phyloP scores from a whole-genome alignment of 2,329 filamentous ascomycete species.

The Calonectria henricotiae region DNA sequence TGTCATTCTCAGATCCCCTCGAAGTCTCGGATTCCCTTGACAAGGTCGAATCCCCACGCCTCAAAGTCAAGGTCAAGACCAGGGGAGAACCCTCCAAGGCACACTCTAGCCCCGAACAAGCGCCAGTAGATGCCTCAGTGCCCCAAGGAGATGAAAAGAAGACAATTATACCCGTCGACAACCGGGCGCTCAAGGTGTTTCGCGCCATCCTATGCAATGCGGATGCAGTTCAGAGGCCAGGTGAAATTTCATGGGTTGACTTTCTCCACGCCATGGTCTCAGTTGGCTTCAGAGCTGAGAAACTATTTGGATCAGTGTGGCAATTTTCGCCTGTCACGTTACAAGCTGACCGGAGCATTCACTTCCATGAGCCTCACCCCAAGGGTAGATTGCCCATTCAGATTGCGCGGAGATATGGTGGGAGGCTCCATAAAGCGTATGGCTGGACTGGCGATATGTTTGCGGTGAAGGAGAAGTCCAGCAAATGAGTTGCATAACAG shows the following conservation, averaged over 20 bases:
- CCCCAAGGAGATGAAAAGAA: background rate
- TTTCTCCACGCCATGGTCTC: conserved; percentile 69
- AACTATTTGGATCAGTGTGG: conserved; percentile 76
- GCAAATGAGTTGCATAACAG: background rate
- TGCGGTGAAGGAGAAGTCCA: background rate
- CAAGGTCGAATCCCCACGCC: background rate
- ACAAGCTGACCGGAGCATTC: background rate
- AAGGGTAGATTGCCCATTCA: conserved; percentile 13
- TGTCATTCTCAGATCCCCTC: background rate
- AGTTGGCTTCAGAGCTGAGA: conserved; percentile 68
- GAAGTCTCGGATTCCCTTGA: background rate
- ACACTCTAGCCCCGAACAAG: background rate
- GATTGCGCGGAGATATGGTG: background rate
- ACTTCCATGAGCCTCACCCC: conserved; percentile 26
- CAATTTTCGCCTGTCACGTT: conserved; percentile 65
- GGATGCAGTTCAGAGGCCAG: conserved; percentile 56
- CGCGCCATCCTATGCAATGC: conserved; percentile 3
- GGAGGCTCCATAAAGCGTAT: background rate
- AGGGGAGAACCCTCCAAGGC: background rate
- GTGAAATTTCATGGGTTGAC: conserved; percentile 69
- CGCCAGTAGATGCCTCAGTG: too few relatives aligned
- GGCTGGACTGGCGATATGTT: conserved; percentile 15
- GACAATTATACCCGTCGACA: background rate
- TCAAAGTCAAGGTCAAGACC: conserved; percentile 11
- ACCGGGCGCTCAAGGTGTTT: conserved; percentile 6